Conservation (phyloP, 2,329 filamentous ascomycete species). For the Tolypocladium ovalisporum region DNA sequence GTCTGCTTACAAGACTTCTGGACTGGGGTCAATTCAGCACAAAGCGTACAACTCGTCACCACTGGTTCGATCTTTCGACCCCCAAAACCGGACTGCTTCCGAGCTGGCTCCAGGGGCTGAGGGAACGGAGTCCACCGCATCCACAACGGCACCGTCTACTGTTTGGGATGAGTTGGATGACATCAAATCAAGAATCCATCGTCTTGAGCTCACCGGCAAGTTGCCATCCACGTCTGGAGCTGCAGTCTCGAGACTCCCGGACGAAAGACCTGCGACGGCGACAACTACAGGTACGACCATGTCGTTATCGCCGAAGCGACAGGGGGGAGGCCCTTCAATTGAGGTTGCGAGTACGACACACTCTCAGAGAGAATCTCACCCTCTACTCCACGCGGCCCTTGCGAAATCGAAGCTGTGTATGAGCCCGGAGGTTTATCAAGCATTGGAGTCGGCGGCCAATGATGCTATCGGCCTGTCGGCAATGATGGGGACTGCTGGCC, state of each 20-base stretch:
- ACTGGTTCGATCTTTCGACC: slow-evolving; percentile 33
- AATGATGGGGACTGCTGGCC: slow-evolving; percentile 64
- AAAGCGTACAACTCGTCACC: slow-evolving; percentile 48
- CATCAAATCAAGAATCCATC: slow-evolving; percentile 82
- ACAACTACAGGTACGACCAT: slow-evolving; percentile 85
- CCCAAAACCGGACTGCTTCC: slow-evolving; percentile 14
- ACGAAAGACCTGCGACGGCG: slow-evolving; percentile 80
- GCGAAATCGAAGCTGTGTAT: slow-evolving; percentile 64
- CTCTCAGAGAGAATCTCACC: slow-evolving; percentile 52
- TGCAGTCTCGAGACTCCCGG: slow-evolving; percentile 61
- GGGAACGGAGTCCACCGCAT: slow-evolving; percentile 76
- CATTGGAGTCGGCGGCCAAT: slow-evolving; percentile 68
- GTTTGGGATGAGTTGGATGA: slow-evolving; percentile 98
- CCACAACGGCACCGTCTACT: slow-evolving; percentile 79
- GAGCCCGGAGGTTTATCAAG: slow-evolving; percentile 59
- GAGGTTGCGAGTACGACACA: slow-evolving; percentile 30
- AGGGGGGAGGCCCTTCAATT: slow-evolving; percentile 11
- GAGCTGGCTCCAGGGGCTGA: slow-evolving; percentile 37
- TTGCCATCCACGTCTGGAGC: slow-evolving; percentile 72
- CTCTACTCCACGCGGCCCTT: slow-evolving; percentile 70
- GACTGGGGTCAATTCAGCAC: slow-evolving; percentile 11
- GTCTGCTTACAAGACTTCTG: slow-evolving; percentile 28
- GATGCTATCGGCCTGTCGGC: slow-evolving; percentile 73
- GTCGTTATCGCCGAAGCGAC: slow-evolving; percentile 76
- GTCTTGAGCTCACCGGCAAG: slow-evolving; percentile 82